Base-by-base conservation (phyloP, 1,139 yeast species). In the Zygosaccharomyces pseudobailii region DNA sequence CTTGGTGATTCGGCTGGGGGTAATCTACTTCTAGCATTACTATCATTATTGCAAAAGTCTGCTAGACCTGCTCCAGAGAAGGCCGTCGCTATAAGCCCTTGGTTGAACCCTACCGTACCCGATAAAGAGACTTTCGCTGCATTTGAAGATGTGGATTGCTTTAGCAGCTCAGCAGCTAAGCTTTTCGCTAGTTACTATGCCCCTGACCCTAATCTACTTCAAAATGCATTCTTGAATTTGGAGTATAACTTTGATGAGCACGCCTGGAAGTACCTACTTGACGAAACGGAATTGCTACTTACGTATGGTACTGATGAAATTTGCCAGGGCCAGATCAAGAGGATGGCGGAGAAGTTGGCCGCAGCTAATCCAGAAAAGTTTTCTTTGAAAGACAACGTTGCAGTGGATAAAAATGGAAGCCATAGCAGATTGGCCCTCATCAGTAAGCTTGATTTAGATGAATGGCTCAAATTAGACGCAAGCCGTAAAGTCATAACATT, bases 1-100 rank as follows among this genome's bases (percentile, higher is more conserved):
- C 38, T 59, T 41, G 65, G 65, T 17, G 65, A 60, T 31, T 60
- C 65, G 3, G 60, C 62, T 6, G 65, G 65, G 22, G 65, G 61
- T n/a, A 52, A 57, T 34, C 40, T 60, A 4, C 43, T 55, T 5
- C 31, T 59, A 10, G 45, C 54, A 39, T 41, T 58, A 19, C 37
- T 60, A 21, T 37, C 44, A 20, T 49, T 52, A 34, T 30, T 55
- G n/a, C 40, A 44, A n/a, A 39, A 41, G 31, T 47, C 44, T 32
- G 31, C 40, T 3, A 27, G 47, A 27, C 27, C 8, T 0, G 34
- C 52, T 7, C 65, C 65, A 7, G 43, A 44, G 21, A 55, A 54
- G 37, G 58, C 55, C 9, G 31, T 60, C 8, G 47, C 47, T 5
- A 43, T 61, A 8, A 59, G 64, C 36, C 65, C 65, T 5, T 61